Percentiles rank a stretch among this genome's conserved stretches.
Evolutionary conservation across 345 rosid genomes (phyloP).

Genomic region (Fremontodendron californicum): DNA sequence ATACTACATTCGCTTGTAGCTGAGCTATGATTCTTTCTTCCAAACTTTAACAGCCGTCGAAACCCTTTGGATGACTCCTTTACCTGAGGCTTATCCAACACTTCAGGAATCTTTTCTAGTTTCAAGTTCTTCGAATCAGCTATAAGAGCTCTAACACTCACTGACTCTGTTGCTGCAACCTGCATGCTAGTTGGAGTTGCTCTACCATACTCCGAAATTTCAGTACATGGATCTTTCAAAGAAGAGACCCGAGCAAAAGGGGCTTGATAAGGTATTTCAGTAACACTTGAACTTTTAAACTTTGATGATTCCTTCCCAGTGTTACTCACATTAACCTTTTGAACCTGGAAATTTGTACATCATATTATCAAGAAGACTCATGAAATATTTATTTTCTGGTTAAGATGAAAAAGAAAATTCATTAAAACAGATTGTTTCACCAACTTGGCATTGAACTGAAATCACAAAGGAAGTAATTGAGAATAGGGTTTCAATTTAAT

Average conservation of each 20-base stretch:
- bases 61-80: slow-evolving; percentile 76
- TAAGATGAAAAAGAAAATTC: slow-evolving; percentile 6
- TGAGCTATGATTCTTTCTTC: slow-evolving; percentile 59
- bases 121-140: slow-evolving; percentile 37
- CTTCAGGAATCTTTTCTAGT: slow-evolving; percentile 60
- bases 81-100: slow-evolving; percentile 46
- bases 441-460: not conserved
- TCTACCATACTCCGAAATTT: slow-evolving; percentile 49
- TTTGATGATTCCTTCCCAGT: slow-evolving; percentile 39
- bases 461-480: not conserved
- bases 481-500: not conserved
- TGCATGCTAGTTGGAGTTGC: slow-evolving; percentile 44
- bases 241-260: slow-evolving; percentile 81
- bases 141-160: slow-evolving; percentile 41
- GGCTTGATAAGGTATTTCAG: slow-evolving; percentile 59
- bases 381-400: not conserved
- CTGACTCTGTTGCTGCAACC: slow-evolving; percentile 26
- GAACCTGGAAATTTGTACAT: slow-evolving; percentile 38
- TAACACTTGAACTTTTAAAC: slow-evolving; percentile 28
- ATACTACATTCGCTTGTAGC: slow-evolving; percentile 36
- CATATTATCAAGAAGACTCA: slow-evolving; percentile 16
- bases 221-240: slow-evolving; percentile 59
- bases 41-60: slow-evolving; percentile 63
- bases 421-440: slow-evolving; percentile 3
- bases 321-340: slow-evolving; percentile 32